Evolutionary conservation across 129 eudicot species (phyloP).

Genomic region (Lonicera japonica): DNA sequence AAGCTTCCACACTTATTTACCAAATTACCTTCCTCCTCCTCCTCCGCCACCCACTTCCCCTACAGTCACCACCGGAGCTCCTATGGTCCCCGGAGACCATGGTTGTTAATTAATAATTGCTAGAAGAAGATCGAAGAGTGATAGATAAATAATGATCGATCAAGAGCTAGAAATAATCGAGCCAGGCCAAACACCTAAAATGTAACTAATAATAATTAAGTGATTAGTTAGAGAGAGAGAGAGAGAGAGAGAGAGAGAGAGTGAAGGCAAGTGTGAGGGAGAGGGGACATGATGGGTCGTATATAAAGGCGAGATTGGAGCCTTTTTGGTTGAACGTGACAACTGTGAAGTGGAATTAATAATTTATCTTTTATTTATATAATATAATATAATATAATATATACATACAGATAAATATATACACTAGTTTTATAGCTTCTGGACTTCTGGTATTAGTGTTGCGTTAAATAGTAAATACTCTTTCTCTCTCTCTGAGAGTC

Average conservation of each 20-base stretch:
- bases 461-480: no score
- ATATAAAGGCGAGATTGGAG: constrained; percentile 54
- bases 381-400: no score
- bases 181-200: not conserved
- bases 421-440: not conserved
- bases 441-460: not conserved
- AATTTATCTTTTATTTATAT: not conserved
- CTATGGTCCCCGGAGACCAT: constrained; percentile 34
- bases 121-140: no score
- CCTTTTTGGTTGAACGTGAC: constrained; percentile 14
- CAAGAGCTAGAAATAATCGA: no score
- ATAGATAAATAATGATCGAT: no score
- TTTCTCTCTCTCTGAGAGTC: no score
- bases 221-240: not conserved
- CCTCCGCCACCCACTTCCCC: constrained; percentile 11
- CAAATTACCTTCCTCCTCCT: constrained; percentile 16
- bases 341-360: not conserved
- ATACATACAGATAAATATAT: not conserved
- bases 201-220: no score
- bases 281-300: constrained; percentile 53
- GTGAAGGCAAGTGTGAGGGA: constrained; percentile 20
- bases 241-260: no score
- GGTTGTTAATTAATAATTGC: not conserved
- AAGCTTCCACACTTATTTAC: constrained; percentile 1
- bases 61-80: constrained; percentile 6